phyloP scores from a whole-genome alignment of 192 early-diverging fungal species.

The Allomyces arbusculus region DNA sequence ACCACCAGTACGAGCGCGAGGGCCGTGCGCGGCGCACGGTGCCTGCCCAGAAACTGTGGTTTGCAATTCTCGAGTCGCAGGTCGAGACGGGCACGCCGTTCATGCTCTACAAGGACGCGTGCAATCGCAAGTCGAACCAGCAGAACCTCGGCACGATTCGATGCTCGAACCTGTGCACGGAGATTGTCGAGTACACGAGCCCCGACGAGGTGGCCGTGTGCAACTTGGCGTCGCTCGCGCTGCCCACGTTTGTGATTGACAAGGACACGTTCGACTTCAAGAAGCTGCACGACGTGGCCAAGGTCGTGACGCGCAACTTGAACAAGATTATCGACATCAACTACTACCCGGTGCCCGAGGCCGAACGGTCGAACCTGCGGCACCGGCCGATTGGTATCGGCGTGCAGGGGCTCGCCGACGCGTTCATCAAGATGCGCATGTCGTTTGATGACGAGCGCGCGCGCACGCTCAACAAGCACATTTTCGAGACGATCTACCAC shows the following conservation, averaged over 20 bases:
- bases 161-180: conserved; percentile 94
- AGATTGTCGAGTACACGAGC: conserved; percentile 88
- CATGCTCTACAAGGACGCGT: conserved; percentile 99
- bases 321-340: conserved; percentile 96
- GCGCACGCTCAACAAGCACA: conserved; percentile 54
- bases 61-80: conserved; percentile 84
- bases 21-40: conserved; percentile 73
- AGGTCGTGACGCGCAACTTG: conserved; percentile 76
- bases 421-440: conserved; percentile 84
- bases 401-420: conserved; percentile 92
- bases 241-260: conserved; percentile 59
- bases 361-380: conserved; percentile 69
- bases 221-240: conserved; percentile 83
- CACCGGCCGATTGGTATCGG: conserved; percentile 96
- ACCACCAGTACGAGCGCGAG: conserved; percentile 59
- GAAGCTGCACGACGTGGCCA: conserved; percentile 61
- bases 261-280: conserved; percentile 56
- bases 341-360: conserved; percentile 84
- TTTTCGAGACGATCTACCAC: conserved; percentile 95
- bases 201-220: conserved; percentile 96
- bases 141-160: conserved; percentile 98
- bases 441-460: conserved; percentile 83
- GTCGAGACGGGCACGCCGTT: conserved; percentile 94
- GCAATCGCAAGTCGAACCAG: conserved; percentile 98
- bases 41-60: conserved; percentile 96